Evolutionary conservation across 1,284 basidiomycete genomes (phyloP), one percentile per base, ranked within the genome.

Genomic region (Ceratobasidium sp.): DNA sequence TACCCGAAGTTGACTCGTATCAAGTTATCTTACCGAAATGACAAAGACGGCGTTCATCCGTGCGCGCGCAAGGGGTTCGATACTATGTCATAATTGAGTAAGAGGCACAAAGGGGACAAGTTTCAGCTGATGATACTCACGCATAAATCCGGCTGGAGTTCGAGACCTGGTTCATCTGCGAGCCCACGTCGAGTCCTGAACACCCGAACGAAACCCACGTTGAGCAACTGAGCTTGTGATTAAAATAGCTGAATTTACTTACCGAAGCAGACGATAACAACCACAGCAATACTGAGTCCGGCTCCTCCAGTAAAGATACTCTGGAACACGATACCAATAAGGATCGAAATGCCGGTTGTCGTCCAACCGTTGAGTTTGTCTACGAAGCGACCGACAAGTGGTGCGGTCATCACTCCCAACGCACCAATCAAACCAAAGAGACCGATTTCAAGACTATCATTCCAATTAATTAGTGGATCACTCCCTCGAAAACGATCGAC

Each of bases 371-470:
- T 83, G 23, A 92, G 83, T 2, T 78, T 81, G 79, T 93, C 90
- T 57, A 92, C 85, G 9, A 87, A 75, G 38, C 83, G 83, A 0
- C 91, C 91, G 23, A 86, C 84, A 13, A 90, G 75, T 0, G 91
- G 91, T 0, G 87, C 87, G 52, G 85, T 80, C 5, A 87, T 80
- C 5, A 91, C 90, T n/a, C 89, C 90, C 11, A 87, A 81, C 79
- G 91, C 86, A 5, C 91, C 91, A 16, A 91, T 82, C 2, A 92
- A 80, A 5, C 89, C 91, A 78, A 92, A 91, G 8, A 92, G 82
- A 1, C 91, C 91, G 70, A 91, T 91, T 21, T 85, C 82, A 41
- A 92, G 81, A 47, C 30, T 52, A 44, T 43, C 41, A 41, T 21
- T 38, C 28, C n/a, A 23, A 26, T n/a, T n/a, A 23, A 55, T 41